A percentile compares a stretch with the other conserved stretches of the same genome.
These are phyloP conservation scores for Fusarium staphyleae DNA, from an alignment of 2,329 filamentous ascomycete genomes.

Conservation along the genomic window DNA sequence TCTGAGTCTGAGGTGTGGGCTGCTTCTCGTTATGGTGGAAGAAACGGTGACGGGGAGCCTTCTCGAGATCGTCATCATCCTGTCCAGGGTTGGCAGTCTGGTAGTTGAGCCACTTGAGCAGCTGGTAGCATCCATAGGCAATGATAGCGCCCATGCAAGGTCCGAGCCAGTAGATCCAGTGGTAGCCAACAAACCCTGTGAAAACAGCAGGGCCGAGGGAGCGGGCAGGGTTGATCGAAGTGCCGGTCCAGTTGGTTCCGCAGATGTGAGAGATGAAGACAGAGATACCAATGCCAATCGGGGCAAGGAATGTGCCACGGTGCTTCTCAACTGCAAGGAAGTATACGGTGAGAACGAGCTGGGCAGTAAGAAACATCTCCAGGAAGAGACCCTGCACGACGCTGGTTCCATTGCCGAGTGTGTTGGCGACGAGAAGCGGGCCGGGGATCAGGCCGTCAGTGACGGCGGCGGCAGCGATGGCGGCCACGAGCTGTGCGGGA, in stretches of 20 bases:
- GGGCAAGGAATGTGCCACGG: constrained; percentile 73
- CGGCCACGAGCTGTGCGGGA: constrained; percentile 63
- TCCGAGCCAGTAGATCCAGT: constrained; percentile 64
- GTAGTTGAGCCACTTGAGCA: constrained; percentile 61
- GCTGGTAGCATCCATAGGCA: constrained; percentile 57
- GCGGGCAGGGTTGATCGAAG: constrained; percentile 58
- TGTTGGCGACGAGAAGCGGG: constrained; percentile 61
- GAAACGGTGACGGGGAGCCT: constrained; percentile 7
- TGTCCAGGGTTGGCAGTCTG: constrained; percentile 58
- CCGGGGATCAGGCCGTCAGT: constrained; percentile 66
- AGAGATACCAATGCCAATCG: constrained; percentile 73
- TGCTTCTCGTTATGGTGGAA: constrained; percentile 10
- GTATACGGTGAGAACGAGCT: constrained; percentile 69
- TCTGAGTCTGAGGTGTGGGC: constrained; percentile 17
- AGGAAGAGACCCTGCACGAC: constrained; percentile 68
- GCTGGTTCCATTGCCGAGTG: constrained; percentile 58
- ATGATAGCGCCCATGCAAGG: constrained; percentile 58
- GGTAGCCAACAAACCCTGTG: constrained; percentile 53
- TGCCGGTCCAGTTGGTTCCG: constrained; percentile 56
- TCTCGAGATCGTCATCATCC: constrained; percentile 49
- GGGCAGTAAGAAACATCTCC: constrained; percentile 70
- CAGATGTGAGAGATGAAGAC: constrained; percentile 67
- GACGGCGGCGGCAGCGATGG: constrained; percentile 65
- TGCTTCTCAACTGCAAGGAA: constrained; percentile 79
- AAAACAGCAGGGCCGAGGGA: constrained; percentile 59